Evolutionary conservation across 2,329 filamentous ascomycete species (phyloP), one percentile per base, ranked within the genome.

Genomic region (Zopfia rhizophila): DNA sequence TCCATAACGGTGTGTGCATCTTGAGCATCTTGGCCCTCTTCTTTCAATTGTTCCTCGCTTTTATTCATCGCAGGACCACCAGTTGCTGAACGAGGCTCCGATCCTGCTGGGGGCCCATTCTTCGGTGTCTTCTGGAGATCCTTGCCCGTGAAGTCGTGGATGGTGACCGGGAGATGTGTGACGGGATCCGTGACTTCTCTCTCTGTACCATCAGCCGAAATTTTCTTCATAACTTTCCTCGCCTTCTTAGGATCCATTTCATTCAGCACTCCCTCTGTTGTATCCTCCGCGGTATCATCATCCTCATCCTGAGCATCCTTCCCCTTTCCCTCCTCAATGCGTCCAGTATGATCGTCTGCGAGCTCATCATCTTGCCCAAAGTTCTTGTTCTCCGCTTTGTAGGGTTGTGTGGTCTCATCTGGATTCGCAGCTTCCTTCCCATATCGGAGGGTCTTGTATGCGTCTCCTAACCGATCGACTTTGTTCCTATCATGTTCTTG

Each of bases 161-260:
- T 86, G 24, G 72, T 75, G 35, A 89, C 79, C 2, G 86, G 86
- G 3, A 90, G 75, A 68, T 90, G 87, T 1, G 87, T 90, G 27
- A 90, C 79, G 0, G 87, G 87, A 60, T 90, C 87, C 1, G 86
- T 90, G 33, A 90, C 87, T 62, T 87, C 78, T 48, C 80, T 74
- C 46, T 79, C 77, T 18, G 77, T 75, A 21, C 75, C 71, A 45
- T 79, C 75, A 21, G 75, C 70, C 32, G 67, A 72, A 47, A 69
- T 71, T 46, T 79, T 75, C 60, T 80, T 78, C 73, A 80, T 75
- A 10, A 65, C 56, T 61, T 81, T 80, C 27, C 78, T 66, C 48
- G 75, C 73, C 49, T 76, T 68, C 56, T 75, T 77, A 1, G 78
- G 75, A 44, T 79, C 70, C 39, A 55, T 51, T 7, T 67, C 66